These are phyloP conservation scores for Fraxinus platypoda DNA, from an alignment of 305 asterid species.

Conservation along the genomic window DNA sequence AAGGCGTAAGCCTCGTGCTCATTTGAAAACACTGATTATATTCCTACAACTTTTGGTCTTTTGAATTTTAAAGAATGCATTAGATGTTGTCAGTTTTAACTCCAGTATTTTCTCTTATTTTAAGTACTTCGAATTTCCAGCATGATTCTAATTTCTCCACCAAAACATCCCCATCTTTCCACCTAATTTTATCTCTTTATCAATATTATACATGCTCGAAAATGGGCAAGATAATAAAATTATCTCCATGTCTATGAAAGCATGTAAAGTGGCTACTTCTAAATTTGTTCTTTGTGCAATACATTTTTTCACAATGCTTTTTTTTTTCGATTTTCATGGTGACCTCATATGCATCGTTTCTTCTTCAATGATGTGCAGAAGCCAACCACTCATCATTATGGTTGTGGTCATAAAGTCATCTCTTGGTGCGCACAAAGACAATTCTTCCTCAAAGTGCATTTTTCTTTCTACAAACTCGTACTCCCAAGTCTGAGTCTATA, in stretches of 20 bases:
- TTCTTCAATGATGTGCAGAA: neutral
- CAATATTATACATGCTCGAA: neutral
- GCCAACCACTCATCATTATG: neutral
- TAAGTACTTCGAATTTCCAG: neutral
- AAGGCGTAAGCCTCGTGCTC: neutral
- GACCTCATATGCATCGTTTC: neutral
- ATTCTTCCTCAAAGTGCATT: neutral
- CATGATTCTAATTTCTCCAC: neutral
- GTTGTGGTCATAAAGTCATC: neutral
- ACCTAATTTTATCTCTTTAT: neutral
- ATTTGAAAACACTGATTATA: neutral
- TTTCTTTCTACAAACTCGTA: neutral
- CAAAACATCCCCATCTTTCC: neutral
- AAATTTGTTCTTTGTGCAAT: neutral
- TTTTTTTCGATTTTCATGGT: neutral
- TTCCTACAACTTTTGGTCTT: neutral
- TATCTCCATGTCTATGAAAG: neutral
- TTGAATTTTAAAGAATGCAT: neutral
- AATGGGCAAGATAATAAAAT: neutral
- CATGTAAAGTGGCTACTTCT: neutral
- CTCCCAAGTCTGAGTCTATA: neutral
- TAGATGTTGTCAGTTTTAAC: neutral
- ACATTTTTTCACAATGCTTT: neutral
- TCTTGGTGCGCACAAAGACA: neutral
- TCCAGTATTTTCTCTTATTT: neutral